phyloP scores from a whole-genome alignment of 768 basidiomycete species.

The Piloderma croceum region DNA sequence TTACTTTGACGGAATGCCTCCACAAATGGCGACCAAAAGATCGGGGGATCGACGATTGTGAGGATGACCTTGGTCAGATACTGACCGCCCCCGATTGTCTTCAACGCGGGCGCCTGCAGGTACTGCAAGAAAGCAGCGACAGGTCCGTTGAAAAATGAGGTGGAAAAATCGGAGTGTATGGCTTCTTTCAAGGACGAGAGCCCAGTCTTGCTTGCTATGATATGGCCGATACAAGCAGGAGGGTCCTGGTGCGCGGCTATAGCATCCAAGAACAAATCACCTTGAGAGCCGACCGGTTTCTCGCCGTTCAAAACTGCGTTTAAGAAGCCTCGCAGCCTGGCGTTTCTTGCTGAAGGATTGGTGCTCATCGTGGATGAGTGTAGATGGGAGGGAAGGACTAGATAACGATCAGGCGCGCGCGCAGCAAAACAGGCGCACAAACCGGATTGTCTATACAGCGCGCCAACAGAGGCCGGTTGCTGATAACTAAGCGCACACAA shows the following conservation, averaged over 20 bases:
- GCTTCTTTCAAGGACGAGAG: conserved; percentile 31
- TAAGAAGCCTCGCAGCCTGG: too few species aligned
- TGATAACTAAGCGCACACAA: too few species aligned
- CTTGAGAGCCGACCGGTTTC: conserved; percentile 14
- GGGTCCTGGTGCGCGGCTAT: conserved; percentile 34
- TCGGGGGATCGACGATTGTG: conserved; percentile 30
- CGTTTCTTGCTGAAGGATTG: too few species aligned
- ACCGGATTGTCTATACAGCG: too few species aligned
- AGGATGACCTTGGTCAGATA: conserved; percentile 32
- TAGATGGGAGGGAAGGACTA: too few species aligned
- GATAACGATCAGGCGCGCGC: too few species aligned
- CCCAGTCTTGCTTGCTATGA: conserved; percentile 29
- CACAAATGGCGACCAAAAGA: too few species aligned
- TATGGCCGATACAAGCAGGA: conserved; percentile 27
- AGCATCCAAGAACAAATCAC: conserved; percentile 36
- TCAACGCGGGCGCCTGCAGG: conserved; percentile 30
- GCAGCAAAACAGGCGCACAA: too few species aligned
- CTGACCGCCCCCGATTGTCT: conserved; percentile 29
- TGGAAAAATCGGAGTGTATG: conserved; percentile 31
- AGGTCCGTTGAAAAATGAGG: conserved; percentile 32
- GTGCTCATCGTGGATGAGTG: too few species aligned
- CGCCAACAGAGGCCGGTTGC: too few species aligned
- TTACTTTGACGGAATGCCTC: too few species aligned
- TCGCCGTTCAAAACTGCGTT: conserved; percentile 23
- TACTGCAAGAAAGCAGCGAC: conserved; percentile 30